Evolutionary conservation across 352 stramenopile genomes (phyloP).

Genomic region (Phytophthora rubi): DNA sequence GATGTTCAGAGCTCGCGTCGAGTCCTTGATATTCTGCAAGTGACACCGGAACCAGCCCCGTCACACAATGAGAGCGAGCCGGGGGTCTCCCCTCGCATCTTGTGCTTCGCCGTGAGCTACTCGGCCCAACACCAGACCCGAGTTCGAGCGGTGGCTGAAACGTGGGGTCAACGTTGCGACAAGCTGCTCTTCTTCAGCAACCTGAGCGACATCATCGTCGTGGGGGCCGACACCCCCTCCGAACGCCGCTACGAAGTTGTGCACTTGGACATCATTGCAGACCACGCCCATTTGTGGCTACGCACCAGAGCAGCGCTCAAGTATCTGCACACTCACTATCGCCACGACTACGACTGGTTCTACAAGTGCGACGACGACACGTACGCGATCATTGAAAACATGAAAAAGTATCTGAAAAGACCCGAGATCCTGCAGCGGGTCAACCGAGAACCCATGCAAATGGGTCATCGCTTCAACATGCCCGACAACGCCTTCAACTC

Average conservation of each 20-base stretch:
- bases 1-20: conserved; percentile 47
- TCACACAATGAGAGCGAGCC: conserved; percentile 1
- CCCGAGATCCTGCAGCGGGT: conserved; percentile 66
- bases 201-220: conserved; percentile 53
- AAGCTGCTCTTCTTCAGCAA: conserved; percentile 86
- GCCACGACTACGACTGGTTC: conserved; percentile 84
- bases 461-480: conserved; percentile 81
- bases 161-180: conserved; percentile 80
- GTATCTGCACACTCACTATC: conserved; percentile 69
- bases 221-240: conserved; percentile 29
- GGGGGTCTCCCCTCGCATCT: conserved; percentile 54
- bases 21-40: conserved; percentile 47
- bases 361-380: conserved; percentile 86
- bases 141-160: conserved; percentile 72
- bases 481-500: conserved; percentile 52
- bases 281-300: conserved; percentile 79
- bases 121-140: conserved; percentile 59
- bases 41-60: conserved; percentile 39
- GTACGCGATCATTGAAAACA: conserved; percentile 78
- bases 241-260: conserved; percentile 58
- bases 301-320: conserved; percentile 70
- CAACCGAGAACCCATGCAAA: conserved; percentile 64
- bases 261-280: conserved; percentile 61
- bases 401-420: conserved; percentile 58
- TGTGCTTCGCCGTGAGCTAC: conserved; percentile 81